Percentiles rank a stretch among this genome's conserved stretches.
phyloP scores from a whole-genome alignment of 257 asterid genomes.

The Verbena officinalis region DNA sequence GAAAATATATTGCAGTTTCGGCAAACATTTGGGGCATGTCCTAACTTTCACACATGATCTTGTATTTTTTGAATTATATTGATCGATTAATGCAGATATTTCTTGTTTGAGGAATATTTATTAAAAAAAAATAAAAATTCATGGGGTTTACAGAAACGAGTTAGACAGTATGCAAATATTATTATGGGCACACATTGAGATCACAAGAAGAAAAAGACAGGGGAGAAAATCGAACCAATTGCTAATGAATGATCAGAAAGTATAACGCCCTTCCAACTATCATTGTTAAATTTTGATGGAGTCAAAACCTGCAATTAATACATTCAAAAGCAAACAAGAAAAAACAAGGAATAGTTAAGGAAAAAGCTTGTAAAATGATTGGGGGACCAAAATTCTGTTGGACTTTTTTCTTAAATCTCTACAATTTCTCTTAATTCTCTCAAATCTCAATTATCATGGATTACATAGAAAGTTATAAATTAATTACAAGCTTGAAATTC shows the following conservation, averaged over 20 bases:
- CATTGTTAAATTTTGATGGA: conserved; percentile 21
- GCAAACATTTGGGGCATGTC: too few species aligned
- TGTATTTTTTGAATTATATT: too few species aligned
- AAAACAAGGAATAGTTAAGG: not conserved
- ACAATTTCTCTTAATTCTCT: conserved; percentile 23
- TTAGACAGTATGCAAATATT: conserved; percentile 23
- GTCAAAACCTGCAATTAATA: conserved; percentile 50
- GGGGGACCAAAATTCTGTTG: conserved; percentile 6
- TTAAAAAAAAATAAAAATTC: too few species aligned
- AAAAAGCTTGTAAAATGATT: conserved; percentile 14
- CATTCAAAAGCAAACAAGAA: conserved; percentile 29
- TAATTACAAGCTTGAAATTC: not conserved
- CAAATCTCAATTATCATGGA: not conserved
- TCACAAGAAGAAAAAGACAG: conserved; percentile 1
- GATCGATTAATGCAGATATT: too few species aligned
- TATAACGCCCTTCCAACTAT: conserved; percentile 47
- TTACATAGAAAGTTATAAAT: conserved; percentile 15
- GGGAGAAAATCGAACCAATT: conserved; percentile 20
- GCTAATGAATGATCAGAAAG: conserved; percentile 25
- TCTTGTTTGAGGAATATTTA: too few species aligned
- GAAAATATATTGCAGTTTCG: too few species aligned
- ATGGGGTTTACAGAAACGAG: conserved; percentile 36
- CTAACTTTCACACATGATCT: too few species aligned
- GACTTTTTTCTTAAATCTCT: conserved; percentile 18
- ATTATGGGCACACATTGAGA: conserved; percentile 34